Evolutionary conservation across 805 yeast genomes (phyloP).

Genomic region (Teunomyces panamensis): DNA sequence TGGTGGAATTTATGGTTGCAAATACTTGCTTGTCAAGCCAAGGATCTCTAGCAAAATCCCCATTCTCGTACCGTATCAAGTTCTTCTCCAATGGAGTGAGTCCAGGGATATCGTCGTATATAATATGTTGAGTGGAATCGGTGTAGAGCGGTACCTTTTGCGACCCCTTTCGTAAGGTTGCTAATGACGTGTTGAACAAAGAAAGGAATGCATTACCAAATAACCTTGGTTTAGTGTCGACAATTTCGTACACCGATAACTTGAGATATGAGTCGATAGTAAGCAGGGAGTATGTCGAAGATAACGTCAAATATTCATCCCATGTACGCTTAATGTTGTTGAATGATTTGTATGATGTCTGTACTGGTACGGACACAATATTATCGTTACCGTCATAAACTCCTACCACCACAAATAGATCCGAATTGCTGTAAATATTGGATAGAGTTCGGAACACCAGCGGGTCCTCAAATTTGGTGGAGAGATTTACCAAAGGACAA

Average conservation of each 20-base stretch:
- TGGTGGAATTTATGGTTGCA: constrained; percentile 25
- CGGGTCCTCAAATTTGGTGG: constrained; percentile 37
- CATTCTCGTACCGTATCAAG: constrained; percentile 63
- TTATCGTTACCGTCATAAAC: constrained; percentile 33
- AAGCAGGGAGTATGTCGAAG: constrained; percentile 70
- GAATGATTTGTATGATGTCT: constrained; percentile 35
- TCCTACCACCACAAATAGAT: constrained; percentile 29
- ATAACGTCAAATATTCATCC: constrained; percentile 72
- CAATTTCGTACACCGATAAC: constrained; percentile 67
- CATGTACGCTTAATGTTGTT: constrained; percentile 46
- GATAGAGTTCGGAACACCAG: constrained; percentile 31
- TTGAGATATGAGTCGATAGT: constrained; percentile 58
- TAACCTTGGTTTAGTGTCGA: constrained; percentile 46
- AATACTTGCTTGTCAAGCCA: constrained; percentile 77
- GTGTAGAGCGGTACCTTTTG: constrained; percentile 44
- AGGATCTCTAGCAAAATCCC: constrained; percentile 55
- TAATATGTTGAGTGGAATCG: constrained; percentile 9
- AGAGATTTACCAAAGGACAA: constrained; percentile 18
- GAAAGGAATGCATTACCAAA: constrained; percentile 62
- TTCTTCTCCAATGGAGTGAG: constrained; percentile 44
- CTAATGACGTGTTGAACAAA: constrained; percentile 52
- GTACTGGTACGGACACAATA: constrained; percentile 27
- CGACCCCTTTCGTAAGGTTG: constrained; percentile 67
- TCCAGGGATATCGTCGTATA: constrained; percentile 18
- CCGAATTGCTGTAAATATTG: constrained; percentile 31